Conservation (phyloP, 805 yeast species). For the Candida silvatica region DNA sequence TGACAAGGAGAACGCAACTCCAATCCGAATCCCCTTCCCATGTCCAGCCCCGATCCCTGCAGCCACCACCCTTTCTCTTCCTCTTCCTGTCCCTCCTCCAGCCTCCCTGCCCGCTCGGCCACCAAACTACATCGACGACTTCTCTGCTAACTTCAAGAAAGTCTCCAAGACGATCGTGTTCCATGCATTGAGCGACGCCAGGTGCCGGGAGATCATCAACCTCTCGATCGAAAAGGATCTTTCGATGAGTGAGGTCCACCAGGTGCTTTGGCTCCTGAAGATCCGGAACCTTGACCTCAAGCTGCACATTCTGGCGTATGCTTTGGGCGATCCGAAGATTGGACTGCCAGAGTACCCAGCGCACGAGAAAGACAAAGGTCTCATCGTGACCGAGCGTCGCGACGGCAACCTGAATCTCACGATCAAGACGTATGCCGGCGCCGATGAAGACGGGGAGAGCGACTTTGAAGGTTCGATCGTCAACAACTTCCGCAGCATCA, state of each 20-base stretch:
- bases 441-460: constrained; percentile 10
- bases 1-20: too few species aligned
- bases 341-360: constrained; percentile 6
- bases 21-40: too few species aligned
- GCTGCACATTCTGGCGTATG: constrained; percentile 12
- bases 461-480: constrained; percentile 14
- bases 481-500: constrained; percentile 12
- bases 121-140: too few species aligned
- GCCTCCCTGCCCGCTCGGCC: too few species aligned
- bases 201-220: constrained; percentile 8
- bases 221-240: constrained; percentile 11
- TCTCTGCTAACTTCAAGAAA: too few species aligned
- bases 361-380: constrained; percentile 14
- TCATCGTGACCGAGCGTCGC: constrained; percentile 13
- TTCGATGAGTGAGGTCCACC: constrained; percentile 11
- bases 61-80: too few species aligned
- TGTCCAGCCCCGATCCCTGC: too few species aligned
- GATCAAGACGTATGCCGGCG: constrained; percentile 22
- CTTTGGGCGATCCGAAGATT: constrained; percentile 10
- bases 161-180: too few species aligned
- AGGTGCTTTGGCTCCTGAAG: constrained; percentile 14
- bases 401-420: constrained; percentile 10
- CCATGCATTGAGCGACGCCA: too few species aligned
- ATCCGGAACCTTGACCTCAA: constrained; percentile 17
- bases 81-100: too few species aligned